phyloP scores from a whole-genome alignment of 805 yeast species.

The Saturnispora dispora region DNA sequence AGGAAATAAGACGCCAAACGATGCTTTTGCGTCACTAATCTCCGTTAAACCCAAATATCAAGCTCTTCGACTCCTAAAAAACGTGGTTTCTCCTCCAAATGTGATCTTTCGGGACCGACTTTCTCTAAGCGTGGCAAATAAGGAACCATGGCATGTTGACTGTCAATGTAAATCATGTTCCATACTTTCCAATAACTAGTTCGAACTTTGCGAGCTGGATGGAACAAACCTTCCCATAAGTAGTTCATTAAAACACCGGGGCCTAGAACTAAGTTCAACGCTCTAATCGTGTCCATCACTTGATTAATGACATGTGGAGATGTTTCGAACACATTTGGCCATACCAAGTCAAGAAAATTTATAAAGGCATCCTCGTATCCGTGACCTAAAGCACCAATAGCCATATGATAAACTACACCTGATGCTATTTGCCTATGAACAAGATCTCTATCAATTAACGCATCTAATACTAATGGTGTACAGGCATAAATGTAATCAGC shows the following conservation, averaged over 20 bases:
- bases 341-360: constrained; percentile 68
- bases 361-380: constrained; percentile 77
- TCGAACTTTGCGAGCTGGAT: constrained; percentile 85
- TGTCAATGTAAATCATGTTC: constrained; percentile 67
- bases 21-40: neutral
- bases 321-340: constrained; percentile 89
- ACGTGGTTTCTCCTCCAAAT: constrained; percentile 9
- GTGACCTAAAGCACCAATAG: constrained; percentile 65
- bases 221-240: constrained; percentile 81
- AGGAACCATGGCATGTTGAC: constrained; percentile 71
- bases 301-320: constrained; percentile 91
- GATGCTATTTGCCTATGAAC: constrained; percentile 97
- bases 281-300: constrained; percentile 71
- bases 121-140: constrained; percentile 56
- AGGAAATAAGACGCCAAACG: neutral
- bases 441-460: constrained; percentile 79
- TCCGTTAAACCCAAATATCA: constrained; percentile 23
- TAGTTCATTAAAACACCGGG: constrained; percentile 67
- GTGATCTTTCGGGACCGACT: constrained; percentile 14
- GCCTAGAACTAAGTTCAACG: constrained; percentile 65
- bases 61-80: constrained; percentile 25
- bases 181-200: constrained; percentile 77
- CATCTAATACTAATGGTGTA: constrained; percentile 76
- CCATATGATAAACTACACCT: constrained; percentile 71
- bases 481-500: constrained; percentile 76